These are phyloP conservation scores for Colletotrichum magnum DNA, from an alignment of 2,329 filamentous ascomycete species.

Conservation along the genomic window DNA sequence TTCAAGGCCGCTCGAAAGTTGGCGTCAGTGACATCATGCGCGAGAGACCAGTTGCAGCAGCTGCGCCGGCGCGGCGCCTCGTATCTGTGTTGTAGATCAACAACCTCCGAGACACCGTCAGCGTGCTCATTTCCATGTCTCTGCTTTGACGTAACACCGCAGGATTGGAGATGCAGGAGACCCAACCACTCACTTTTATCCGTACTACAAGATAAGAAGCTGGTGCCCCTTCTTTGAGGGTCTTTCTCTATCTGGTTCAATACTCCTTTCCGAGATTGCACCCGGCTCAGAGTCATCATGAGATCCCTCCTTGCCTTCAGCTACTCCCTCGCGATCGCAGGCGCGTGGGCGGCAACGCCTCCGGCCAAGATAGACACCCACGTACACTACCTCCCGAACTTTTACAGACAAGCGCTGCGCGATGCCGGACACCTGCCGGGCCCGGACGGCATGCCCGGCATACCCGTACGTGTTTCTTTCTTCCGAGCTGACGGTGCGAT, in stretches of 20 bases:
- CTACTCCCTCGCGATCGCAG: background rate
- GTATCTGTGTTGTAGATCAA: background rate
- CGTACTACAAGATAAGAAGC: too few relatives aligned
- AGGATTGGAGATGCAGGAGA: background rate
- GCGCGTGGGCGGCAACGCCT: background rate
- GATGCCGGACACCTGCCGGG: conserved; percentile 44
- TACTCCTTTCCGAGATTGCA: too few relatives aligned
- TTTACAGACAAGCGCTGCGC: conserved; percentile 43
- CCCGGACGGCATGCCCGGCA: conserved; percentile 46
- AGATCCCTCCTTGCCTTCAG: background rate
- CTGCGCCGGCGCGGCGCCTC: background rate
- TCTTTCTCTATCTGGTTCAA: too few relatives aligned
- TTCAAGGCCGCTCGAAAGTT: background rate
- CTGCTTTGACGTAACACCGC: background rate
- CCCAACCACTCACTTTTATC: background rate
- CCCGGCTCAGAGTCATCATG: background rate
- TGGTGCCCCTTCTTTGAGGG: too few relatives aligned
- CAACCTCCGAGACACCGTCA: background rate
- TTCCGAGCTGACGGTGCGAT: fast-evolving
- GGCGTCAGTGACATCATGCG: background rate
- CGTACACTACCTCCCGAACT: conserved; percentile 45
- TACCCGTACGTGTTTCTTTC: conserved; percentile 40
- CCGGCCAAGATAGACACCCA: conserved; percentile 45
- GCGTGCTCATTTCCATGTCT: background rate
- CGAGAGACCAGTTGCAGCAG: background rate